Percentiles rank a stretch among this genome's conserved stretches.
Evolutionary conservation across 78 protist species (phyloP).

Genomic region (Dictyostelium citrinum): DNA sequence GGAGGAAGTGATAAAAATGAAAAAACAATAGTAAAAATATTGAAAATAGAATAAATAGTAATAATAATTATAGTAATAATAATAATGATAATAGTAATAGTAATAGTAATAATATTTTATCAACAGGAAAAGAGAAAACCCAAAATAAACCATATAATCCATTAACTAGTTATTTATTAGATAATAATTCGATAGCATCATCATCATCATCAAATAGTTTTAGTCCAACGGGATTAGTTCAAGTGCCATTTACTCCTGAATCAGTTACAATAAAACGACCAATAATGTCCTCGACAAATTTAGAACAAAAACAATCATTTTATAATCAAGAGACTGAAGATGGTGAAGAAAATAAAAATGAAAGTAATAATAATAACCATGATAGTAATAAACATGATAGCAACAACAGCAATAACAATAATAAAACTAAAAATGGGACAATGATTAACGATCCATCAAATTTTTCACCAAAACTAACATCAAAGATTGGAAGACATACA

Average conservation of each 20-base stretch:
- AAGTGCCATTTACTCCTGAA: background rate
- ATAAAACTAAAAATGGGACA: background rate
- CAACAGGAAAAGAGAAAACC: background rate
- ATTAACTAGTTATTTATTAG: background rate
- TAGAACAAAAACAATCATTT: constrained; percentile 2
- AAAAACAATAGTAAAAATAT: no score
- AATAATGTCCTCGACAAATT: background rate
- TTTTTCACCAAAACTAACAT: constrained; percentile 1
- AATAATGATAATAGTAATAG: background rate
- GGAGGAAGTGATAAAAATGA: no score
- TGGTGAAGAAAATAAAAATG: background rate
- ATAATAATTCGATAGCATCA: constrained; percentile 13
- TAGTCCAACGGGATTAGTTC: background rate
- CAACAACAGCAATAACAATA: background rate
- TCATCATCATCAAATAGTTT: background rate
- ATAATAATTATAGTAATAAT: no score
- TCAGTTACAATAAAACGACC: background rate
- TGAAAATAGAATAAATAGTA: no score
- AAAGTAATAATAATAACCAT: background rate
- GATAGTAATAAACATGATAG: background rate
- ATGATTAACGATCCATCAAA: background rate
- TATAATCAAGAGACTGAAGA: background rate
- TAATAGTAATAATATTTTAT: background rate
- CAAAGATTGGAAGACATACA: background rate
- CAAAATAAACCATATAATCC: background rate